A percentile compares a stretch with the other conserved stretches of the same genome.
phyloP scores from a whole-genome alignment of 1,284 basidiomycete genomes.

The Fomitopsis palustris region DNA sequence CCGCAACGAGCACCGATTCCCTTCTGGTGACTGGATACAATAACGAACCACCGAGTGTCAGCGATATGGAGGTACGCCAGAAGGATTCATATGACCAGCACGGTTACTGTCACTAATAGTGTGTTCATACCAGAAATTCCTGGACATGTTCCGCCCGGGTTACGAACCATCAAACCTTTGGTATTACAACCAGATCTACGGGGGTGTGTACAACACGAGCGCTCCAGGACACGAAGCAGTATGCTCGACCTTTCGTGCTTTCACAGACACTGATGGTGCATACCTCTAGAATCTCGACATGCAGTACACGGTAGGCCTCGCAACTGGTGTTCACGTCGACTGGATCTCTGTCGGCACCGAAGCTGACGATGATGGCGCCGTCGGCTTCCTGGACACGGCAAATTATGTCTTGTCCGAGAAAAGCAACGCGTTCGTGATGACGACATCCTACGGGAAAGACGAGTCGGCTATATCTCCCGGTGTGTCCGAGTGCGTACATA shows the following conservation, averaged over 20 bases:
- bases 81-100: slow-evolving; percentile 19
- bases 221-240: slow-evolving; percentile 19
- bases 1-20: slow-evolving; percentile 40
- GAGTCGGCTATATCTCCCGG: slow-evolving; percentile 25
- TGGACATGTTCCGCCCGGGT: slow-evolving; percentile 43
- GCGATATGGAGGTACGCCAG: slow-evolving; percentile 39
- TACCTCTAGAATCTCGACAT: slow-evolving; percentile 48
- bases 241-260: neutral
- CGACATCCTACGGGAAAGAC: slow-evolving; percentile 34
- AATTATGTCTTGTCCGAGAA: slow-evolving; percentile 28
- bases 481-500: slow-evolving; percentile 49
- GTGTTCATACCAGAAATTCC: slow-evolving; percentile 43
- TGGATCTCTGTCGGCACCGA: slow-evolving; percentile 45
- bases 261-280: neutral
- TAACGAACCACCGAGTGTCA: slow-evolving; percentile 47
- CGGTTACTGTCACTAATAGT: no score
- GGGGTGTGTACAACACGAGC: slow-evolving; percentile 42
- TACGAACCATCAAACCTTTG: slow-evolving; percentile 45
- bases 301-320: slow-evolving; percentile 57
- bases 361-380: slow-evolving; percentile 16
- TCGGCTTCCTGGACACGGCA: slow-evolving; percentile 23
- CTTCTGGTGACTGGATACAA: slow-evolving; percentile 59
- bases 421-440: slow-evolving; percentile 45
- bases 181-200: slow-evolving; percentile 51
- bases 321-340: slow-evolving; percentile 19